Percentiles rank a stretch among this genome's conserved stretches.
phyloP scores from a whole-genome alignment of 2,329 filamentous ascomycete genomes.

The Helminthosporium solani region DNA sequence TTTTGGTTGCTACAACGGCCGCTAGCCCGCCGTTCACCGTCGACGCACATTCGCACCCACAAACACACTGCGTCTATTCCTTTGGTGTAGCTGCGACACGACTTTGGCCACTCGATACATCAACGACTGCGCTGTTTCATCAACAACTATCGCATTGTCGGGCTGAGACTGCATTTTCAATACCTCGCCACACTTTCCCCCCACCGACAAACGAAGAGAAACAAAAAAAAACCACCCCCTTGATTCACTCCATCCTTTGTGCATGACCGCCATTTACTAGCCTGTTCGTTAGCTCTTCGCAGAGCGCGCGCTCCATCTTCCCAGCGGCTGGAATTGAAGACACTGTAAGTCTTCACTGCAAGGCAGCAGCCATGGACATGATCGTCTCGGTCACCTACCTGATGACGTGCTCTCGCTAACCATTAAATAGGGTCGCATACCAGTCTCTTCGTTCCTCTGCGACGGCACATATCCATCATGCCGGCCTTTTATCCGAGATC shows the following conservation, averaged over 20 bases:
- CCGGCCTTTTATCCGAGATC: slow-evolving; percentile 53
- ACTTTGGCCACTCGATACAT: slow-evolving; percentile 6
- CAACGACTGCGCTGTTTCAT: slow-evolving; percentile 12
- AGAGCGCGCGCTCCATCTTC: slow-evolving; percentile 41
- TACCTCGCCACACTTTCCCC: slow-evolving; percentile 22
- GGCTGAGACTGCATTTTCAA: slow-evolving; percentile 27
- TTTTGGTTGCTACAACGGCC: slow-evolving; percentile 13
- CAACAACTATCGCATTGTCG: slow-evolving; percentile 19
- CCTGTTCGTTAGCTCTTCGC: slow-evolving; percentile 31
- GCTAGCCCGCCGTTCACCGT: no score
- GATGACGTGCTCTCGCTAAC: slow-evolving; percentile 17
- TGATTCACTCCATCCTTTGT: slow-evolving; percentile 27
- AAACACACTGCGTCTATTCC: slow-evolving; percentile 18
- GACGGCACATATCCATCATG: slow-evolving; percentile 45
- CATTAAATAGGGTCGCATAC: slow-evolving; percentile 39
- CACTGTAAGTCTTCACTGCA: slow-evolving; percentile 36
- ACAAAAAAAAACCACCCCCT: slow-evolving; percentile 9
- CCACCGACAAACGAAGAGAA: slow-evolving; percentile 17
- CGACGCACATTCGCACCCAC: slow-evolving; percentile 11
- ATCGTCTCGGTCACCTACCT: background rate
- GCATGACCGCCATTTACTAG: slow-evolving; percentile 41
- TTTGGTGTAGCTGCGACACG: slow-evolving; percentile 16
- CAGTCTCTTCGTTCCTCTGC: slow-evolving; percentile 46
- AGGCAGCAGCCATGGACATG: background rate
- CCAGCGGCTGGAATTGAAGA: slow-evolving; percentile 39